Evolutionary conservation across 2,329 filamentous ascomycete species (phyloP).

Genomic region (Aspergillus sp.): DNA sequence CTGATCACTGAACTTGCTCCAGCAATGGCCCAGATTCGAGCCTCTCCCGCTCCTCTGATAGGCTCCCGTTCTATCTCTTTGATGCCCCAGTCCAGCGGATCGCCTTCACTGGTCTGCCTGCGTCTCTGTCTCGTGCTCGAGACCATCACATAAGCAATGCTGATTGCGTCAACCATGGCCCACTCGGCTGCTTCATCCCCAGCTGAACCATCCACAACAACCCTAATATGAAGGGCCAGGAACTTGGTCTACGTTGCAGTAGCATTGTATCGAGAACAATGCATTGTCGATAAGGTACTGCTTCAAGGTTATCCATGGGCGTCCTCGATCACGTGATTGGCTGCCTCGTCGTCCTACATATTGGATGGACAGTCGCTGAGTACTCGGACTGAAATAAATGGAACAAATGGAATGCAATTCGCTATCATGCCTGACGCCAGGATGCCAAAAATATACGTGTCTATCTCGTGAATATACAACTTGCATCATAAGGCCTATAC

Average conservation of each 20-base stretch:
- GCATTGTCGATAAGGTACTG: too few relatives aligned
- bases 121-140: slow-evolving; percentile 14
- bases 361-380: too few relatives aligned
- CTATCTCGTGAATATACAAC: background rate
- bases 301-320: background rate
- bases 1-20: slow-evolving; percentile 3
- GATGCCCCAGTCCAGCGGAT: slow-evolving; percentile 20
- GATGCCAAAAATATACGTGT: background rate
- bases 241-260: too few relatives aligned
- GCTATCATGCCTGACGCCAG: background rate
- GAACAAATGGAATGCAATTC: background rate
- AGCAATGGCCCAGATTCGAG: slow-evolving; percentile 13
- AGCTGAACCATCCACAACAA: background rate
- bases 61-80: slow-evolving; percentile 13
- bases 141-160: slow-evolving; percentile 1
- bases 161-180: slow-evolving; percentile 11
- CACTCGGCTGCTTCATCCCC: background rate
- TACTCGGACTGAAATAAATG: background rate
- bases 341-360: background rate
- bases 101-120: slow-evolving; percentile 12
- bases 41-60: slow-evolving; percentile 16
- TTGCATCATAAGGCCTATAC: background rate
- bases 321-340: too few relatives aligned
- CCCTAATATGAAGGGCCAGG: too few relatives aligned
- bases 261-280: too few relatives aligned